Evolutionary conservation across 495 filamentous ascomycete species (phyloP), one percentile per base, ranked within the genome.

Genomic region (Hypoxylon cercidicola): DNA sequence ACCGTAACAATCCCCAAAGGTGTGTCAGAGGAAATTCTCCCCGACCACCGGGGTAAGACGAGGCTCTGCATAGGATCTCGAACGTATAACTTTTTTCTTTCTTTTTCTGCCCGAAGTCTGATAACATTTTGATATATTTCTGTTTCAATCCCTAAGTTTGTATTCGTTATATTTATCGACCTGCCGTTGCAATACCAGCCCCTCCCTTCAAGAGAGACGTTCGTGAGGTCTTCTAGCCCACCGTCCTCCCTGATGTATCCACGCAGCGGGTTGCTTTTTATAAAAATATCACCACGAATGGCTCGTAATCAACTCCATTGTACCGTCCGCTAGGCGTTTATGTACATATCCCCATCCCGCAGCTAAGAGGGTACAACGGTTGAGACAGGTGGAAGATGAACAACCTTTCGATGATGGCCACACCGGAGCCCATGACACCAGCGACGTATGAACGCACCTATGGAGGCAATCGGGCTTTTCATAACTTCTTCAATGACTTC

Each of bases 401-500:
- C 6, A 12, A 9, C 10, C 1, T 30, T 49, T 39, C 53, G 44
- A 68, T 6, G 41, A 73, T 75, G 72, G 50, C 70, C 19, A 62
- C 64, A 58, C 64, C 68, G 40, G 74, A 76, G 64, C 75, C 75
- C n/a, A 74, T 75, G 72, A 70, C 67, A 18, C 72, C 72, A 41
- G 55, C 61, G 30, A 55, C 64, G 7, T 71, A 74, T 52, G 71
- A 67, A 10, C 64, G 71, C 19, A 82, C 80, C 0, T 74, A 73
- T 54, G 83, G 83, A 44, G 83, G 83, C 16, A 85, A 85, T 60
- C 78, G 81, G 34, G 84, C 84, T 40, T 87, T 88, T 56, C 83
- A 85, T 71, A 87, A 87, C 70, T 87, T 86, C 70, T 78, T 82
- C 74, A 85, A 82, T 47, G 77, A 80, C 39, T 81, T 78, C 63